Percentiles rank a stretch among this genome's conserved stretches.
Conservation (phyloP, 192 early-diverging fungal species). For the Podila clonocystis region DNA sequence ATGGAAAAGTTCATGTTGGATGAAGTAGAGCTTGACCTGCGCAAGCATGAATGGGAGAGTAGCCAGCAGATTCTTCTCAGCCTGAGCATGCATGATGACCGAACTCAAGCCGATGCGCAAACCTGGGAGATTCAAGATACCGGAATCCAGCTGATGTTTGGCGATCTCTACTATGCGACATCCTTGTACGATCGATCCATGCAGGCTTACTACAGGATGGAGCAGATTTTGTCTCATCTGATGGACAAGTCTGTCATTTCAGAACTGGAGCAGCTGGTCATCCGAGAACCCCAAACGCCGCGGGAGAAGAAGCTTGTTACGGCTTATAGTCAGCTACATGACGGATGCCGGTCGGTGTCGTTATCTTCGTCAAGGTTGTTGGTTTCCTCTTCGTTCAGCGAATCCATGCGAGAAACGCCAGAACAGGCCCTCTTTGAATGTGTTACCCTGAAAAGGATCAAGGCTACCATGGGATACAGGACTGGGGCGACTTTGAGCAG, state of each 20-base stretch:
- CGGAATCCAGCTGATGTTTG: slow-evolving; percentile 53
- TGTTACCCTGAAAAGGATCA: slow-evolving; percentile 26
- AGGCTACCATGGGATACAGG: slow-evolving; percentile 33
- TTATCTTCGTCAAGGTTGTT: background rate
- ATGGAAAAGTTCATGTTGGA: slow-evolving; percentile 53
- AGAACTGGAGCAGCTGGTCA: slow-evolving; percentile 56
- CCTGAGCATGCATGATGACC: slow-evolving; percentile 40
- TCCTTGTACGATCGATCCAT: slow-evolving; percentile 59
- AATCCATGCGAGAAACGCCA: background rate
- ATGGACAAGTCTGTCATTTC: slow-evolving; percentile 65
- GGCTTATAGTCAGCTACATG: background rate
- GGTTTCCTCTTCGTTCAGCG: background rate
- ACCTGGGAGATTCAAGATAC: slow-evolving; percentile 41
- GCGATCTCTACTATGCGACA: slow-evolving; percentile 59
- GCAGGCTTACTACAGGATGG: slow-evolving; percentile 54
- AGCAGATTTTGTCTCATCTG: slow-evolving; percentile 58
- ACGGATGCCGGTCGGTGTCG: background rate
- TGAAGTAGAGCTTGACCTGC: slow-evolving; percentile 65
- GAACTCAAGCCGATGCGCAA: background rate
- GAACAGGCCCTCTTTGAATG: slow-evolving; percentile 37
- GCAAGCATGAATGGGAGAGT: slow-evolving; percentile 56
- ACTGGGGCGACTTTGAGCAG: slow-evolving; percentile 19
- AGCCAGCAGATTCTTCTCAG: slow-evolving; percentile 52
- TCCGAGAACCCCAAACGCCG: slow-evolving; percentile 63
- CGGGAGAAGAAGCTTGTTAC: slow-evolving; percentile 51